A percentile compares a stretch with the other conserved stretches of the same genome.
phyloP scores from a whole-genome alignment of 192 early-diverging fungal species.

The Backusella australiensis region DNA sequence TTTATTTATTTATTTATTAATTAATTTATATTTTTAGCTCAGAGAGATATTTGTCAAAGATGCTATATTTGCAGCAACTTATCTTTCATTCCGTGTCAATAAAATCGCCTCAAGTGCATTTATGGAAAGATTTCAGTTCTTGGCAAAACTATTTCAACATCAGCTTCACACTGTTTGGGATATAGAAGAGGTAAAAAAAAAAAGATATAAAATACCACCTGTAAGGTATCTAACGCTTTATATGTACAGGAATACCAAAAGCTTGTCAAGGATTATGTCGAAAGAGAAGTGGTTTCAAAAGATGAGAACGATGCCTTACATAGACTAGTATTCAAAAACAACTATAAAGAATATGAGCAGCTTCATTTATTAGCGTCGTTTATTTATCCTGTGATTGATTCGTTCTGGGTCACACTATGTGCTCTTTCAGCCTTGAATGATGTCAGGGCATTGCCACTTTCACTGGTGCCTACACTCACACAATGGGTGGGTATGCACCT shows the following conservation, averaged over 20 bases:
- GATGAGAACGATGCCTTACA: not conserved
- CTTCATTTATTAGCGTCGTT: conserved; percentile 16
- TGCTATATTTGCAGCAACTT: conserved; percentile 11
- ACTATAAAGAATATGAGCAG: not conserved
- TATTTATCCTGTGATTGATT: conserved; percentile 16
- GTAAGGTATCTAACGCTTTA: not conserved
- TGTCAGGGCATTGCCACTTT: not conserved
- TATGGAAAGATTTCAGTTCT: conserved; percentile 15
- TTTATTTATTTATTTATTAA: not conserved
- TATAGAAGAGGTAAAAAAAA: not conserved
- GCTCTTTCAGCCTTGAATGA: conserved; percentile 6
- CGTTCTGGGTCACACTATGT: conserved; percentile 16
- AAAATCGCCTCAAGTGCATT: conserved; percentile 1
- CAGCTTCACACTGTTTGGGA: conserved; percentile 7
- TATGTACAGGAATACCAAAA: not conserved
- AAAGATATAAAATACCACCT: not conserved
- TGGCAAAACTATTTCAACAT: conserved; percentile 10
- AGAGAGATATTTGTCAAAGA: conserved; percentile 14
- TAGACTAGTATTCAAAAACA: not conserved
- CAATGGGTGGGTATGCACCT: conserved; percentile 17
- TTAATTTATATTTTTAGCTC: not conserved
- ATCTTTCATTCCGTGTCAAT: conserved; percentile 16
- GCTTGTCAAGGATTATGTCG: not conserved
- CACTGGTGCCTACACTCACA: conserved; percentile 5
- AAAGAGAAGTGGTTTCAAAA: not conserved